Evolutionary conservation across 2,329 filamentous ascomycete species (phyloP).

Genomic region (Xylariaceae sp.): DNA sequence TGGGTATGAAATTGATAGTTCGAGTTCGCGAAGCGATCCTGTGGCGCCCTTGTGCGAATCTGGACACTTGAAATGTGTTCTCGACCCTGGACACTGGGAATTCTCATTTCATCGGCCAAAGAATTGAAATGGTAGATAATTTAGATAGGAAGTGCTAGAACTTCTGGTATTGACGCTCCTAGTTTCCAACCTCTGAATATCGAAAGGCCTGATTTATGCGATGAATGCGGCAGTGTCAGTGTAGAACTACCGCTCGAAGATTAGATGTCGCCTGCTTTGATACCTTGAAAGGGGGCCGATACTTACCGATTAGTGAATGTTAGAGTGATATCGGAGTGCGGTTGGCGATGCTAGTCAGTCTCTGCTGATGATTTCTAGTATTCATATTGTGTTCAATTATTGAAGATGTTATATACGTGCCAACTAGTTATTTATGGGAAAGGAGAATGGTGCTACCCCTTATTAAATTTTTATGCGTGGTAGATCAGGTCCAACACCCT

Average conservation of each 20-base stretch:
- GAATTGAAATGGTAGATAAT: neutral
- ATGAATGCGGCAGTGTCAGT: neutral
- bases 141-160: neutral
- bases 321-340: no score
- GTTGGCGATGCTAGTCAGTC: neutral
- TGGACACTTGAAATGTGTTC: slow-evolving; percentile 11
- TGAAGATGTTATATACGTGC: neutral
- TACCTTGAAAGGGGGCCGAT: no score
- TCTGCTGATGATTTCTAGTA: neutral
- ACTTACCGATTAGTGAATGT: neutral
- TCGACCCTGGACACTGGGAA: neutral
- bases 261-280: neutral
- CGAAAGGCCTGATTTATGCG: neutral
- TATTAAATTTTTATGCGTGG: no score
- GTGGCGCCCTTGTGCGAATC: neutral
- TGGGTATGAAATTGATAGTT: neutral
- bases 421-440: no score
- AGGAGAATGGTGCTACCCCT: no score
- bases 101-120: slow-evolving; percentile 8
- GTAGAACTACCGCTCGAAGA: neutral
- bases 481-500: no score
- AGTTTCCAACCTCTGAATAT: neutral
- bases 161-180: neutral
- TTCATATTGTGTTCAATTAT: neutral
- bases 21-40: neutral